Conservation (phyloP, 495 filamentous ascomycete species). For the Penicillium canariense region DNA sequence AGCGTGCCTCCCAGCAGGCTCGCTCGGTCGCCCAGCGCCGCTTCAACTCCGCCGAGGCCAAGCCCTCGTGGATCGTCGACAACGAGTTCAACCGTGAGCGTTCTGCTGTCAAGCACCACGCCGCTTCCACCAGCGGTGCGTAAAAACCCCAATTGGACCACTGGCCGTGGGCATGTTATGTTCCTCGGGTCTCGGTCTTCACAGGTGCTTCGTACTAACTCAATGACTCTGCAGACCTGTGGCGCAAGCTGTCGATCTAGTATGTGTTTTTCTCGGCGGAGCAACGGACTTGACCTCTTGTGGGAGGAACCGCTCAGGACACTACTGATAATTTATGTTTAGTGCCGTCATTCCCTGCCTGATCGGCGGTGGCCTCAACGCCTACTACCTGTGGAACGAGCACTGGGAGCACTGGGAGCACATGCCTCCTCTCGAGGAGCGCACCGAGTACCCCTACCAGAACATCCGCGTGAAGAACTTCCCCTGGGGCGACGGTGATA, state of each 20-base stretch:
- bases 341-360: slow-evolving; percentile 70
- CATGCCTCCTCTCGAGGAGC: slow-evolving; percentile 82
- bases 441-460: slow-evolving; percentile 86
- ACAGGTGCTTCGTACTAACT: slow-evolving; percentile 28
- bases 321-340: background rate
- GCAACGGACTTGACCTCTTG: background rate
- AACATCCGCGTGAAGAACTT: slow-evolving; percentile 90
- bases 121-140: slow-evolving; percentile 73
- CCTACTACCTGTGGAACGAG: slow-evolving; percentile 86
- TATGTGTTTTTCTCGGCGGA: slow-evolving; percentile 46
- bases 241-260: slow-evolving; percentile 93
- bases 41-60: slow-evolving; percentile 56
- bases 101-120: slow-evolving; percentile 80
- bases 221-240: slow-evolving; percentile 64
- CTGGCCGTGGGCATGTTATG: slow-evolving; percentile 1
- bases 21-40: slow-evolving; percentile 65
- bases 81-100: slow-evolving; percentile 89
- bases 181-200: background rate
- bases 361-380: slow-evolving; percentile 68
- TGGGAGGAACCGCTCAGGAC: background rate
- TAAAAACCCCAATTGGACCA: slow-evolving; percentile 12
- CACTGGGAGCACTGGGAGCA: slow-evolving; percentile 95
- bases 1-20: slow-evolving; percentile 57
- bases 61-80: slow-evolving; percentile 57
- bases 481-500: slow-evolving; percentile 89